phyloP scores from a whole-genome alignment of 192 early-diverging fungal species.

The Geranomyces michiganensis region DNA sequence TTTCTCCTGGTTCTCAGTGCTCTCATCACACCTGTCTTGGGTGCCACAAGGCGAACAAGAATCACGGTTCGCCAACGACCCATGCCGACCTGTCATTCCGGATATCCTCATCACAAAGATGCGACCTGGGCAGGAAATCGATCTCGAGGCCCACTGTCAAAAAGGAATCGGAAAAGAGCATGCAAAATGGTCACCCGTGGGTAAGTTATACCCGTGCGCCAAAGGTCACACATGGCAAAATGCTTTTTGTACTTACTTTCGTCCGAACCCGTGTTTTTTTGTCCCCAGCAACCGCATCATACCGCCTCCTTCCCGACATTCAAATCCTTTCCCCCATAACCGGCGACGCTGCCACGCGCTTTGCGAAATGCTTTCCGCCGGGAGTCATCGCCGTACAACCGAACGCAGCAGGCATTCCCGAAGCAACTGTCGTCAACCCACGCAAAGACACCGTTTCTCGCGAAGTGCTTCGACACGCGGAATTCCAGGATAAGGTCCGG shows the following conservation, averaged over 20 bases:
- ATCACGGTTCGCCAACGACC: constrained; percentile 64
- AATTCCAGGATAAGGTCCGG: constrained; percentile 88
- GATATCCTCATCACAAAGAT: constrained; percentile 94
- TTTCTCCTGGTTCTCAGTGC: constrained; percentile 61
- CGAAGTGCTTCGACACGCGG: constrained; percentile 88
- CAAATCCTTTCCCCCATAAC: constrained; percentile 80
- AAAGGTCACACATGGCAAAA: neutral
- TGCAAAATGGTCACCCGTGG: constrained; percentile 96
- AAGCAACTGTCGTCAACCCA: constrained; percentile 83
- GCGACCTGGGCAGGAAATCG: constrained; percentile 84
- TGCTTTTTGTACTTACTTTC: neutral
- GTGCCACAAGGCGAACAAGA: constrained; percentile 90
- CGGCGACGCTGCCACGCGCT: constrained; percentile 78
- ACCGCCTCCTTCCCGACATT: constrained; percentile 92
- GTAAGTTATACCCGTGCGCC: constrained; percentile 30
- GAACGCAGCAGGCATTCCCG: constrained; percentile 64
- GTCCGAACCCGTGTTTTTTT: neutral
- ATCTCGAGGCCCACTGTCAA: constrained; percentile 81
- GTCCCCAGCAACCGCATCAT: constrained; percentile 80
- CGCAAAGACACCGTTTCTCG: constrained; percentile 95
- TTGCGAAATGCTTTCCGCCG: constrained; percentile 82
- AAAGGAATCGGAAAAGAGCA: constrained; percentile 96
- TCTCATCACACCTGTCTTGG: constrained; percentile 79
- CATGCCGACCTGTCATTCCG: constrained; percentile 79
- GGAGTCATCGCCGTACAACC: constrained; percentile 82